These are phyloP conservation scores for Austropuccinia psidii DNA, from an alignment of 1,284 basidiomycete genomes.

Conservation along the genomic window DNA sequence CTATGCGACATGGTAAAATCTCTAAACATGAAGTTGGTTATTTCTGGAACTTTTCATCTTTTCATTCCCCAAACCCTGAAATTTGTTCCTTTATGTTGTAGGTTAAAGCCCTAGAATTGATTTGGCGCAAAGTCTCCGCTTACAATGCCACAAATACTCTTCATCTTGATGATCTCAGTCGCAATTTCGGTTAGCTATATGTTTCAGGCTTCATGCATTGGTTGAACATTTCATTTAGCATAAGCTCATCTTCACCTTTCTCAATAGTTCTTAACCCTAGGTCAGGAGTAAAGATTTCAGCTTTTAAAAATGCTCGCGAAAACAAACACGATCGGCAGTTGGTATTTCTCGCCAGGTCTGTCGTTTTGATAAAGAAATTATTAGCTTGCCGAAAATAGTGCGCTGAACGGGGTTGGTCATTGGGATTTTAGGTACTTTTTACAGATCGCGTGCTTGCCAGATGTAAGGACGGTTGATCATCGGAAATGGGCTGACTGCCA, in stretches of 20 bases:
- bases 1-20: conserved; percentile 61
- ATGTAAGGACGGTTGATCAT: conserved; percentile 21
- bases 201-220: neutral
- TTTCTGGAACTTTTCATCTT: conserved; percentile 12
- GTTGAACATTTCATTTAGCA: neutral
- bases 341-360: conserved; percentile 28
- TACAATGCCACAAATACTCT: conserved; percentile 73
- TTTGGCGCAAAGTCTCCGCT: conserved; percentile 76
- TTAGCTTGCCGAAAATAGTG: neutral
- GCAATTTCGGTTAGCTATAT: conserved; percentile 46
- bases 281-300: conserved; percentile 71
- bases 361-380: too few relatives aligned
- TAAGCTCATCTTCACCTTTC: conserved; percentile 50
- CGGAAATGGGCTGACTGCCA: conserved; percentile 31
- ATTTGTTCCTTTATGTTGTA: neutral
- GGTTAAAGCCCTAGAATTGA: conserved; percentile 73
- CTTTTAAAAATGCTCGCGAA: conserved; percentile 62
- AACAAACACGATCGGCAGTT: conserved; percentile 36
- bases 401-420: too few relatives aligned
- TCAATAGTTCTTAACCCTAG: conserved; percentile 80
- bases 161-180: conserved; percentile 72
- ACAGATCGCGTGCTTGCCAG: conserved; percentile 10
- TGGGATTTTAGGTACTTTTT: conserved; percentile 17
- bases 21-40: conserved; percentile 59
- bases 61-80: conserved; percentile 40